Conservation (phyloP, 2,329 filamentous ascomycete genomes). For the Microsporum ferrugineum region DNA sequence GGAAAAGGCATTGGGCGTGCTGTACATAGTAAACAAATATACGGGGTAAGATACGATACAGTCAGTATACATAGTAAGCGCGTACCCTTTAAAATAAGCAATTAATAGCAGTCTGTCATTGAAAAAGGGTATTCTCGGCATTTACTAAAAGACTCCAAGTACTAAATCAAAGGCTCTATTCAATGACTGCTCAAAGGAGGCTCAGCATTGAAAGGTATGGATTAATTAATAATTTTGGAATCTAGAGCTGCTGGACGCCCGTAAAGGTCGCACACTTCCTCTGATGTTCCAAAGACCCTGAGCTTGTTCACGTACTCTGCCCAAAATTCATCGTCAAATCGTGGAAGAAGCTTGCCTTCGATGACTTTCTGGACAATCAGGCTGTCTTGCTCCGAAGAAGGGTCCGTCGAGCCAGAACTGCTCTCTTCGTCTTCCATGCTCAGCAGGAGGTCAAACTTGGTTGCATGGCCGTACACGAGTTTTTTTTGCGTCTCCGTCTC, state of each 20-base stretch:
- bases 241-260: background rate
- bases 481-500: background rate
- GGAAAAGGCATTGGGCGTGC: background rate
- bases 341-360: slow-evolving; percentile 40
- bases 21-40: background rate
- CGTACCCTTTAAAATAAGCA: background rate
- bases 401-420: background rate
- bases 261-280: slow-evolving; percentile 35
- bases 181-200: background rate
- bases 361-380: slow-evolving; percentile 15
- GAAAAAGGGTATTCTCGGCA: slow-evolving; percentile 2
- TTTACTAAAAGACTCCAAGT: background rate
- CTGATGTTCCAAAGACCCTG: slow-evolving; percentile 49
- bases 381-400: background rate
- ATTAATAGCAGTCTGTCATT: background rate
- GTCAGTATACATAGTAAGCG: background rate
- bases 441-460: slow-evolving; percentile 22
- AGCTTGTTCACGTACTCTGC: slow-evolving; percentile 47
- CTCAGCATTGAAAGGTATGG: background rate
- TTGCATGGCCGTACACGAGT: slow-evolving; percentile 20
- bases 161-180: background rate
- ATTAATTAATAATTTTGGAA: background rate
- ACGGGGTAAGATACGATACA: background rate
- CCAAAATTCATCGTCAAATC: slow-evolving; percentile 46
- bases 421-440: slow-evolving; percentile 11